Evolutionary conservation across 306 rosid genomes (phyloP), one percentile per base, ranked within the genome.

Genomic region (Rosa rugosa): DNA sequence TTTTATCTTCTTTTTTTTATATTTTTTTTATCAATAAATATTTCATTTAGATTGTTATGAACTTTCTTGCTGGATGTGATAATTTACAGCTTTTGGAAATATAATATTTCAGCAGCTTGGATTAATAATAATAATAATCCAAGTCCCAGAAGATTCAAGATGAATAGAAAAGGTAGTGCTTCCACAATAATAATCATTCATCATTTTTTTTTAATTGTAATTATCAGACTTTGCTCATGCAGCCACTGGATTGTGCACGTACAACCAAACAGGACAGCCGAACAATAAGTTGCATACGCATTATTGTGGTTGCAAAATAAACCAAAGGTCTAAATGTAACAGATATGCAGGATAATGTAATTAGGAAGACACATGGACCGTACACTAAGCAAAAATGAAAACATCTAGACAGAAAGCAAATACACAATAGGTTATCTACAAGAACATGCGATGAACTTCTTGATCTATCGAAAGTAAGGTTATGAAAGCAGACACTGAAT

Each of bases 391-490:
- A 77, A 59, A 70, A 49, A 69, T 27, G 57, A 69, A 89, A 83
- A 57, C 72, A 79, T 76, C 79, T 64, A 41, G 44, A 82, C 71
- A 72, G 49, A 71, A 80, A 51, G 73, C 34, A 71, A 62, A 75
- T 38, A 36, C 1, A 83, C 36, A 11, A 49, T 25, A 69, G 11
- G 18, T 59, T 72, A 68, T 71, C 79, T 70, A 56, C 23, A 44
- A 63, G 76, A 72, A 46, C 40, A 75, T 68, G 71, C 9, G 60
- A 44, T 65, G 44, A 62, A 50, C 6, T 25, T 64, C 53, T 18
- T 31, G 34, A 77, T 51, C 54, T 36, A 45, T 17, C 9, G 23
- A 62, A 4, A 11, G 22, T 16, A 50, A 56, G 36, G 51, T 83
- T 73, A 47, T 42, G 16, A n/a, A 82, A 69, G 18, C 62, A 23